phyloP scores from a whole-genome alignment of 176 grass and related monocot species.

The Triticum turgidum region DNA sequence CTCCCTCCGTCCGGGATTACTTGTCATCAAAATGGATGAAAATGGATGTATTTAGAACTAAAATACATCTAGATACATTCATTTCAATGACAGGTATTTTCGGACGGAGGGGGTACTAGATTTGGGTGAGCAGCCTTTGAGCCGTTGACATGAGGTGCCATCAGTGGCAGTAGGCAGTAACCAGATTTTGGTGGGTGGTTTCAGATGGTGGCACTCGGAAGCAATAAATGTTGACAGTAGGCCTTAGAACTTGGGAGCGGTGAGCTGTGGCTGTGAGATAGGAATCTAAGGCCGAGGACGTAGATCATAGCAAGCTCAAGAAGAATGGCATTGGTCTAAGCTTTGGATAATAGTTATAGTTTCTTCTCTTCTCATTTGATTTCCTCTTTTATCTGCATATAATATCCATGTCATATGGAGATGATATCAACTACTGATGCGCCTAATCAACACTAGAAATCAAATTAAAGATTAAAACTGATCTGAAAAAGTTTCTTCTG shows the following conservation, averaged over 20 bases:
- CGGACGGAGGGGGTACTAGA: neutral
- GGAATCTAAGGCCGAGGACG: neutral
- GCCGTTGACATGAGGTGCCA: neutral
- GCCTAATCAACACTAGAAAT: neutral
- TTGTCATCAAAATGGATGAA: no score
- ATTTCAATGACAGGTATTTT: no score
- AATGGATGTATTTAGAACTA: no score
- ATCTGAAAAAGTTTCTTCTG: conserved; percentile 7
- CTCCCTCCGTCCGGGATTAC: no score
- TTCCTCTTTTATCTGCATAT: neutral
- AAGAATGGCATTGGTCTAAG: neutral
- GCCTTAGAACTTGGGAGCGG: neutral
- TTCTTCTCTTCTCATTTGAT: neutral
- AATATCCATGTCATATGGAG: neutral
- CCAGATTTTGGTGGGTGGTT: neutral
- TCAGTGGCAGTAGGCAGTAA: neutral
- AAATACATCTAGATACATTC: no score
- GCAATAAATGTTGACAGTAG: neutral
- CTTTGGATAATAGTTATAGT: neutral
- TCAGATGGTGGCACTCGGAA: neutral
- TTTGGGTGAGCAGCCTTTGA: neutral
- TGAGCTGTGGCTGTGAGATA: neutral
- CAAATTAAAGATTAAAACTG: conserved; percentile 1
- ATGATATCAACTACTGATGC: neutral
- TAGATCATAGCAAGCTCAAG: neutral